phyloP scores from a whole-genome alignment of 768 basidiomycete genomes.

The Saitozyma podzolica region DNA sequence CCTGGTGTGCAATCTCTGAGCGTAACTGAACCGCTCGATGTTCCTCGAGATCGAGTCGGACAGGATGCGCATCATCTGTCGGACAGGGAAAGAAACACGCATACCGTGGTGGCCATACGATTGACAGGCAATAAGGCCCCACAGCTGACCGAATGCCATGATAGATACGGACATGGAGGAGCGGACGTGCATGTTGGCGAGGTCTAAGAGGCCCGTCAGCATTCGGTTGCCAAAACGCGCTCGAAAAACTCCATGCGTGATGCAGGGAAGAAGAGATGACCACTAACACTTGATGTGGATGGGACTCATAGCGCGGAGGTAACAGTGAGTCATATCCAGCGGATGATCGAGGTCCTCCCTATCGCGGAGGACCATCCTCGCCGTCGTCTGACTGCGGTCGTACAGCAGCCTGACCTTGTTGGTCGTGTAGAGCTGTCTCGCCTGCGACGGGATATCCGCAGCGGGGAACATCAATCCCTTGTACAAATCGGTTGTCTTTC shows the following conservation, averaged over 20 bases:
- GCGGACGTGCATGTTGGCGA: slow-evolving; percentile 77
- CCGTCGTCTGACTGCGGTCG: slow-evolving; percentile 69
- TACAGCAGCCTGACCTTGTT: slow-evolving; percentile 79
- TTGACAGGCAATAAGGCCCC: slow-evolving; percentile 79
- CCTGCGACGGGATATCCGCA: slow-evolving; percentile 58
- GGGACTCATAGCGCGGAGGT: slow-evolving; percentile 81
- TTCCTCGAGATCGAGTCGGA: slow-evolving; percentile 78
- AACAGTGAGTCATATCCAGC: slow-evolving; percentile 80
- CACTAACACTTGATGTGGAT: slow-evolving; percentile 74
- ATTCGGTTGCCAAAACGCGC: too few relatives aligned
- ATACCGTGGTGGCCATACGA: slow-evolving; percentile 75
- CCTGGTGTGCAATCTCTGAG: slow-evolving; percentile 69
- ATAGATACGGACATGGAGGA: slow-evolving; percentile 86
- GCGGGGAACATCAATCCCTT: slow-evolving; percentile 53
- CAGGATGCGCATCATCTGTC: slow-evolving; percentile 76
- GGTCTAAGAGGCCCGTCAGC: too few relatives aligned
- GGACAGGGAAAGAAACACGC: slow-evolving; percentile 79
- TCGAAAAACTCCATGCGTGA: slow-evolving; percentile 3
- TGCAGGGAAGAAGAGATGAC: background rate
- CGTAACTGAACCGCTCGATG: slow-evolving; percentile 75
- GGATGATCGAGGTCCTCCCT: slow-evolving; percentile 68
- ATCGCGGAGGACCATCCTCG: slow-evolving; percentile 66
- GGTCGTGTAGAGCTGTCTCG: slow-evolving; percentile 66
- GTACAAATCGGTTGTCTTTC: slow-evolving; percentile 69
- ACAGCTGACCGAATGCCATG: slow-evolving; percentile 72